Percentiles rank a stretch among this genome's conserved stretches.
Conservation (phyloP, 805 yeast species). For the Torulaspora quercuum region DNA sequence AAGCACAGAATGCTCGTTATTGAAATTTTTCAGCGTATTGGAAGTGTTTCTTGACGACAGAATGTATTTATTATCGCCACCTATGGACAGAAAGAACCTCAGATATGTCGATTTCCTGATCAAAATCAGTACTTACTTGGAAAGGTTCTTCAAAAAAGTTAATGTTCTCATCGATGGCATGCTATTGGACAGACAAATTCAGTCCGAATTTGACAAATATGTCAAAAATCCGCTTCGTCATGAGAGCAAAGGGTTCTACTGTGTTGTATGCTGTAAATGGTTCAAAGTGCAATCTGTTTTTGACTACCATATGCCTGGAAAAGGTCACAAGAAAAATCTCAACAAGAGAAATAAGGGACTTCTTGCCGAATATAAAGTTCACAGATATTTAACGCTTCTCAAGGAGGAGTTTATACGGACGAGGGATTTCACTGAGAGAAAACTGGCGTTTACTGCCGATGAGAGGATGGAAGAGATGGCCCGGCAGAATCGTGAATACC, state of each 20-base stretch:
- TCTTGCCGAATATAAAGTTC: conserved; percentile 41
- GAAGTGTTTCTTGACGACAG: conserved; percentile 39
- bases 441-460: conserved; percentile 62
- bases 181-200: conserved; percentile 9
- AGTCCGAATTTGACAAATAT: conserved; percentile 18
- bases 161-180: conserved; percentile 49
- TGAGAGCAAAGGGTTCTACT: conserved; percentile 42
- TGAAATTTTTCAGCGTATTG: conserved; percentile 49
- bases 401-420: conserved; percentile 47
- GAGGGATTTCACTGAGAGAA: conserved; percentile 58
- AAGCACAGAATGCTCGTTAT: conserved; percentile 41
- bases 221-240: conserved; percentile 19
- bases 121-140: conserved; percentile 49
- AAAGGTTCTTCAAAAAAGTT: conserved; percentile 44
- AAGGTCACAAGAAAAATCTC: conserved; percentile 61
- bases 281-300: conserved; percentile 67
- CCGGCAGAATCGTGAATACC: conserved; percentile 37
- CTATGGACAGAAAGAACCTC: conserved; percentile 30
- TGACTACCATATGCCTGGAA: conserved; percentile 66
- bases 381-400: conserved; percentile 39
- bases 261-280: conserved; percentile 58
- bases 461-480: conserved; percentile 59
- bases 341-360: conserved; percentile 27
- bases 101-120: conserved; percentile 46
- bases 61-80: conserved; percentile 26